Conservation (phyloP, 805 yeast species). For the Millerago galiae region DNA sequence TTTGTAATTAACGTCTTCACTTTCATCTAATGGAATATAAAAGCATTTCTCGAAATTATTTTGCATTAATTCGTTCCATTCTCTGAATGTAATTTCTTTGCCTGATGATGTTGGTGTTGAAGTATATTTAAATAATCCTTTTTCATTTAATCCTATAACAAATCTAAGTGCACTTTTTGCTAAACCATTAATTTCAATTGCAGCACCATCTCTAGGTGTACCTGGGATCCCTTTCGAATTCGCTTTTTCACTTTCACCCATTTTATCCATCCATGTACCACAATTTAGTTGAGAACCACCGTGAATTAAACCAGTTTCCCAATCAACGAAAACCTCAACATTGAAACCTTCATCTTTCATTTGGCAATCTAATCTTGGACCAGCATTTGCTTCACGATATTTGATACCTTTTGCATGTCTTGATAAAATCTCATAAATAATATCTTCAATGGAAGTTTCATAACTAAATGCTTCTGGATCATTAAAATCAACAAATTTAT, state of each 20-base stretch:
- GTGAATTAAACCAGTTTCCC: conserved; percentile 80
- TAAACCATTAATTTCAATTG: conserved; percentile 84
- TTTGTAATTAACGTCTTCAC: conserved; percentile 54
- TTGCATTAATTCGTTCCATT: conserved; percentile 70
- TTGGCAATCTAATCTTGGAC: conserved; percentile 78
- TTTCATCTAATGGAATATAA: conserved; percentile 63
- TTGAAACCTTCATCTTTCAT: conserved; percentile 92
- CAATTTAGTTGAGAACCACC: conserved; percentile 93
- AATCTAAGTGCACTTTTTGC: conserved; percentile 80
- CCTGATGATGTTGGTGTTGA: conserved; percentile 58
- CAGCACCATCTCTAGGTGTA: conserved; percentile 97
- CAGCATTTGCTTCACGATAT: conserved; percentile 94
- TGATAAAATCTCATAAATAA: conserved; percentile 73
- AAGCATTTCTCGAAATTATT: conserved; percentile 73
- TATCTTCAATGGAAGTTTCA: conserved; percentile 63
- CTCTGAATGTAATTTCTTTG: conserved; percentile 42
- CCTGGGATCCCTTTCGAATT: conserved; percentile 91
- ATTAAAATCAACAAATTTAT: conserved; percentile 60
- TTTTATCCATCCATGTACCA: conserved; percentile 99
- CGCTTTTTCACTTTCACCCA: conserved; percentile 90
- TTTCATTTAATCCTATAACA: conserved; percentile 50
- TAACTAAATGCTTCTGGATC: conserved; percentile 73
- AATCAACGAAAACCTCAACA: conserved; percentile 73
- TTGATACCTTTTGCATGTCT: conserved; percentile 87
- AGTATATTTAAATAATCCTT: conserved; percentile 51